phyloP scores from a whole-genome alignment of 495 filamentous ascomycete species.

The Lichina pygmaea region DNA sequence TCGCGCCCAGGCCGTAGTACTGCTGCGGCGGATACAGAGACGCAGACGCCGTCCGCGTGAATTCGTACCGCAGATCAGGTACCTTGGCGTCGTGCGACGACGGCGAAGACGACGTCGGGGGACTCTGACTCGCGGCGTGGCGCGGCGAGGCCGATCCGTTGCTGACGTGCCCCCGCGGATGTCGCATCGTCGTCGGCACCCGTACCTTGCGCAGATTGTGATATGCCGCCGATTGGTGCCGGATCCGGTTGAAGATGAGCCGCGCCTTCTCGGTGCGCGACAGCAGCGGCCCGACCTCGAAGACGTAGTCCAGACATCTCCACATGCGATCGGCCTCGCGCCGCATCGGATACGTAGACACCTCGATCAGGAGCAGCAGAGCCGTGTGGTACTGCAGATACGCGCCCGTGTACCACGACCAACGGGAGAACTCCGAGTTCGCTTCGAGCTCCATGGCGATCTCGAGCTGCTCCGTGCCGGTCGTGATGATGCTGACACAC shows the following conservation, averaged over 20 bases:
- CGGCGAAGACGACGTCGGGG: too few species aligned
- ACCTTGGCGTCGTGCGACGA: too few species aligned
- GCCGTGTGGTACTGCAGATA: conserved; percentile 28
- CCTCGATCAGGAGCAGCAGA: conserved; percentile 20
- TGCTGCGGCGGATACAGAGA: too few species aligned
- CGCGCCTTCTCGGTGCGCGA: conserved; percentile 15
- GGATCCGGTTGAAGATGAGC: conserved; percentile 14
- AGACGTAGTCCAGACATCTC: conserved; percentile 44
- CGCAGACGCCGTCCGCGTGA: too few species aligned
- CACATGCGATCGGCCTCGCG: conserved; percentile 33
- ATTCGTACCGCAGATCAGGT: too few species aligned
- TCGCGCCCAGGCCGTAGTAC: too few species aligned
- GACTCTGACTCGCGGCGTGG: too few species aligned
- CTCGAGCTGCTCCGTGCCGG: conserved; percentile 27
- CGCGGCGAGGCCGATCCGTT: too few species aligned
- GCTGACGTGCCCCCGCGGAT: not conserved
- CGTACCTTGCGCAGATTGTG: conserved; percentile 12
- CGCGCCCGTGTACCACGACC: conserved; percentile 28
- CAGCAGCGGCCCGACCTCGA: conserved; percentile 24
- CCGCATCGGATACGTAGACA: conserved; percentile 28
- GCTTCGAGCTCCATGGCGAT: conserved; percentile 31
- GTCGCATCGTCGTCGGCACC: not conserved
- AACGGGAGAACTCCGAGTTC: conserved; percentile 19
- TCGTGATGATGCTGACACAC: conserved; percentile 19
- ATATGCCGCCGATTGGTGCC: conserved; percentile 13